These are phyloP conservation scores for Euptelea pleiosperma DNA, from an alignment of 164 flowering plant species.

Conservation along the genomic window DNA sequence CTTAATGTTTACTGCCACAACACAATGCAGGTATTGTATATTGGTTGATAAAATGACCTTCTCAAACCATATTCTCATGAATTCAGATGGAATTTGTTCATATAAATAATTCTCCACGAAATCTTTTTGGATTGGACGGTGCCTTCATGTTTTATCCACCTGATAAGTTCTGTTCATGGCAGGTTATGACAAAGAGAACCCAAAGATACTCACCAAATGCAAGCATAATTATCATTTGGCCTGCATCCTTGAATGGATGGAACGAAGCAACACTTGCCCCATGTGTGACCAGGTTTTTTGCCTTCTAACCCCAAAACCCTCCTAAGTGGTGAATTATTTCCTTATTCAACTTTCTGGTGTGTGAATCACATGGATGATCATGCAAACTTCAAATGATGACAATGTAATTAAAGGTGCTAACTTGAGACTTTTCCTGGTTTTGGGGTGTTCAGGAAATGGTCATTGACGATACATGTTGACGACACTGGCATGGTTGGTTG, in stretches of 20 bases:
- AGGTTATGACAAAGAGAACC: slow-evolving; percentile 9
- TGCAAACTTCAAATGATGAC: background rate
- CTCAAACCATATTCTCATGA: too few species aligned
- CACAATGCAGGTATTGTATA: too few species aligned
- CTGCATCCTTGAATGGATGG: slow-evolving; percentile 72
- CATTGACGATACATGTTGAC: background rate
- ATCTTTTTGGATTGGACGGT: background rate
- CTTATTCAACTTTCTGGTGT: background rate
- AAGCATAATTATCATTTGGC: slow-evolving; percentile 65
- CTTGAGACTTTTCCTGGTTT: background rate
- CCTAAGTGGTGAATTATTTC: background rate
- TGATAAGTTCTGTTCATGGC: background rate
- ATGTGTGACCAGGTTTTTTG: slow-evolving; percentile 4
- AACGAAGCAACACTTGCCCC: slow-evolving; percentile 38
- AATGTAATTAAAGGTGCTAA: slow-evolving; percentile 1
- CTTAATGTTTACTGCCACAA: too few species aligned
- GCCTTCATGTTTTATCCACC: background rate
- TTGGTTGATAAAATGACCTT: too few species aligned
- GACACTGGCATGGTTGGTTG: background rate
- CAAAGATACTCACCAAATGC: slow-evolving; percentile 35
- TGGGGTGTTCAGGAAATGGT: slow-evolving; percentile 11
- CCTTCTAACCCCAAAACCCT: background rate
- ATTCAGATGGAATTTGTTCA: background rate
- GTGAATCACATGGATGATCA: background rate
- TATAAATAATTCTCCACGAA: too few species aligned